phyloP scores from a whole-genome alignment of 1,284 basidiomycete genomes.

The Flammula alnicola region DNA sequence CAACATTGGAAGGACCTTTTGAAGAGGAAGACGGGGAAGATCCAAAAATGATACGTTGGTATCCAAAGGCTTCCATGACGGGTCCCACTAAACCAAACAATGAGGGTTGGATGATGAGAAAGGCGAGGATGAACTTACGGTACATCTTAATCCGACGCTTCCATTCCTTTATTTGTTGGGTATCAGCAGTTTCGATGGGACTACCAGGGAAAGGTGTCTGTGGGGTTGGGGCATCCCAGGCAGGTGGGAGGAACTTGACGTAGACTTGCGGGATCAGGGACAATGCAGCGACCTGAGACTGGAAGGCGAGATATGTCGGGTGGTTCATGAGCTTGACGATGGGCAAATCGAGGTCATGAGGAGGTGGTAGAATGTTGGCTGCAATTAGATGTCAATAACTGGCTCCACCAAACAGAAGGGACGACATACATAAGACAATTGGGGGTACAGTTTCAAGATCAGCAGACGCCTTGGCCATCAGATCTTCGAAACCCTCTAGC shows the following conservation, averaged over 20 bases:
- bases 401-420: neutral
- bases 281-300: slow-evolving; percentile 74
- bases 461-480: slow-evolving; percentile 64
- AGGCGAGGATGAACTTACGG: slow-evolving; percentile 56
- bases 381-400: slow-evolving; percentile 17
- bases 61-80: slow-evolving; percentile 71
- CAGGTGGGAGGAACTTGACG: slow-evolving; percentile 82
- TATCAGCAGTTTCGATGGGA: slow-evolving; percentile 42
- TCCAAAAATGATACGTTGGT: slow-evolving; percentile 63
- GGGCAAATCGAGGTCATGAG: slow-evolving; percentile 70
- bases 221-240: slow-evolving; percentile 71
- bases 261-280: slow-evolving; percentile 77
- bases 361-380: slow-evolving; percentile 89
- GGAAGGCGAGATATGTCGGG: slow-evolving; percentile 73
- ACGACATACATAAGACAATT: slow-evolving; percentile 75
- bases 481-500: slow-evolving; percentile 77
- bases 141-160: slow-evolving; percentile 88
- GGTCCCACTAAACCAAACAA: slow-evolving; percentile 63
- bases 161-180: slow-evolving; percentile 71
- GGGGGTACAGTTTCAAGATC: slow-evolving; percentile 51
- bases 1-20: slow-evolving; percentile 50
- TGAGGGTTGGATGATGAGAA: slow-evolving; percentile 8
- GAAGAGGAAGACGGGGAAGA: slow-evolving; percentile 54
- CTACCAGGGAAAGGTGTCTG: slow-evolving; percentile 49
- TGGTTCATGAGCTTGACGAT: slow-evolving; percentile 81